Conservation (phyloP, 768 basidiomycete species). For the Cubamyces lactineus region DNA sequence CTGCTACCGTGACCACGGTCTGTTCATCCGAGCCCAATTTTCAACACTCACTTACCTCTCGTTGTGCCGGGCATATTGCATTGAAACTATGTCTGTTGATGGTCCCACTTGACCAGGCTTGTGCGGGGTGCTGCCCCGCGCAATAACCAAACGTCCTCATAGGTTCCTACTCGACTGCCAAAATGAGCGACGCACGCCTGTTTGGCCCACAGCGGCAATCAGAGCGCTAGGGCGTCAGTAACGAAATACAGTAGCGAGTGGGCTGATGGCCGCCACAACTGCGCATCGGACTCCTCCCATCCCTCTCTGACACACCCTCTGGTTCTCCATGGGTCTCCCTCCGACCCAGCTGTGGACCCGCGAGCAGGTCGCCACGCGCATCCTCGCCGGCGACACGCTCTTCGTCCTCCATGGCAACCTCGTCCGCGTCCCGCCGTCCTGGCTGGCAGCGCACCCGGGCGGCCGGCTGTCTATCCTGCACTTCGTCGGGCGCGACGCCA, state of each 20-base stretch:
- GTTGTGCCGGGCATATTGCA: too few relatives aligned
- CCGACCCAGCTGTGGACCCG: constrained; percentile 44
- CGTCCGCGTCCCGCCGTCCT: constrained; percentile 66
- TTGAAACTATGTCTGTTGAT: too few relatives aligned
- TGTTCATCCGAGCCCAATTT: too few relatives aligned
- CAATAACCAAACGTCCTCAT: background rate
- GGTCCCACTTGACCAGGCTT: too few relatives aligned
- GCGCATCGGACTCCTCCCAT: background rate
- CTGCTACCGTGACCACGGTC: too few relatives aligned
- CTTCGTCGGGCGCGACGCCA: constrained; percentile 93
- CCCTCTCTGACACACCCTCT: background rate
- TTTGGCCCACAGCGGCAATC: constrained; percentile 10
- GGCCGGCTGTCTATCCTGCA: constrained; percentile 89
- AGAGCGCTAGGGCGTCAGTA: background rate
- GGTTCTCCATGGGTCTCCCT: constrained; percentile 35
- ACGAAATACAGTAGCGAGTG: constrained; percentile 1
- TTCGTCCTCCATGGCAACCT: constrained; percentile 71
- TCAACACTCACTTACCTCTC: too few relatives aligned
- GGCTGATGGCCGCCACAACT: constrained; percentile 11
- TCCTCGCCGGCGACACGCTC: constrained; percentile 75
- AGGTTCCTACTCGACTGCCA: constrained; percentile 3
- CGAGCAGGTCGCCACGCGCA: constrained; percentile 65
- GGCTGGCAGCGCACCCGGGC: constrained; percentile 91
- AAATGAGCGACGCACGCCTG: background rate
- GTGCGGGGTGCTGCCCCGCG: too few relatives aligned